Base-by-base conservation (phyloP, 1,284 basidiomycete genomes). In the Tilletia setariae region DNA sequence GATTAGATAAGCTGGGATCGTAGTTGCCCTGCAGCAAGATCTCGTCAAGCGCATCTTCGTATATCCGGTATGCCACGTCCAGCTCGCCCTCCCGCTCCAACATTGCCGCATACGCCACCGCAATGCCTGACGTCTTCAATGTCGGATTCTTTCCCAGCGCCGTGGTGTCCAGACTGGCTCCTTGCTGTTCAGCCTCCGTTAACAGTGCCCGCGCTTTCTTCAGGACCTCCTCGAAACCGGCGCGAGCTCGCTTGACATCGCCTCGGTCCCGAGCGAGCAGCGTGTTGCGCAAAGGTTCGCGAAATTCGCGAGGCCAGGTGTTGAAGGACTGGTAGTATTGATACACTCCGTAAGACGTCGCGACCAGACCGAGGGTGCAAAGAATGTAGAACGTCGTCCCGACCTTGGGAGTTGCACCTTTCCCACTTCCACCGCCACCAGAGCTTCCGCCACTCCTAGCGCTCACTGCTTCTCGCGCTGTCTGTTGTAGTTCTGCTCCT, bases 41-140 rank as follows among this genome's bases (percentile, higher is more conserved):
- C 69, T 78, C 72, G 21, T 80, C 70, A 51, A 78, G 75, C 3
- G 76, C 79, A 40, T 82, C 81, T 28, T 70, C 40, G 46, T 79
- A 70, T 11, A 76, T 74, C 25, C 62, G 47, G 65, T 79, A 72
- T 40, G 76, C 68, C 64, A 72, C 69, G 25, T 53, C 67, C 16
- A 72, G 67, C 42, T 65, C 64, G 8, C 76, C 73, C n/a, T 76
- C 72, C 3, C 73, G 70, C 59, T 83, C 82, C 23, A 83, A 67
- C 65, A 82, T 65, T 1, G 71, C 72, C 11, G 73, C 78, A 8
- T 82, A 72, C 0, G 82, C 81, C 30, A 83, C 80, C 0, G 76
- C 75, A 8, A 83, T 80, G 16, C 82, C 82, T 0, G 79, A 74
- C 11, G 76, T 74, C 70, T 83, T 83, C 28, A 83, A 71, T 68